Base-by-base conservation (phyloP, 2,329 filamentous ascomycete genomes). In the Onygenales sp. region DNA sequence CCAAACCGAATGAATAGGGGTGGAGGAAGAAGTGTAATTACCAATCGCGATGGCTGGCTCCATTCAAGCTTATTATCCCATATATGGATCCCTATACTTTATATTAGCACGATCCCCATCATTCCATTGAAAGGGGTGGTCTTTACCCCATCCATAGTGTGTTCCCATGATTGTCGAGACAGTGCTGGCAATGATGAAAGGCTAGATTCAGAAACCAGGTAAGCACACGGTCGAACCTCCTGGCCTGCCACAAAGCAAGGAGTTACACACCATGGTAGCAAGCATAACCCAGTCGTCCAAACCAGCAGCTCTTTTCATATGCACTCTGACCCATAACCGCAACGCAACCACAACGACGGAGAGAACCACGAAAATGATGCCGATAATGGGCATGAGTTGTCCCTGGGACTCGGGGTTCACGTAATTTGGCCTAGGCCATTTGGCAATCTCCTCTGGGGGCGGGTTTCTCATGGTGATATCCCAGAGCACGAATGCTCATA, bases 391-490 rank as follows among this genome's bases (percentile, higher is more conserved):
- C 33, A 66, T 52, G 6, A 57, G 56, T n/a, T 56, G 57, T 9
- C 65, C 65, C 54, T 59, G 51, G 32, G 54, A 63, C 17, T 59
- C 56, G 14, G 65, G 65, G 45, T 67, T 52, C 44, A 63, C 55
- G 58, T 61, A 66, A 51, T 67, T 66, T n/a, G 65, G 64, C 49
- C 58, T 56, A 2, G 65, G 64, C 63, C 63, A 67, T 36, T 60
- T 34, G 6, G 33, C 40, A n/a, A 56, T 39, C 14, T 58, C 57
- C 50, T 54, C 46, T 42, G 53, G 57, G 40, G 58, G 58, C 13
- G 58, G 56, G 27, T 49, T 47, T 51, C 54, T 56, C 57, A 59
- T 59, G n/a, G 27, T 54, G 17, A 27, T 21, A 27, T n/a, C 8
- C 9, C 17, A 42, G 21, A 8, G 32, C 27, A 14, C 17, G 8